phyloP scores from a whole-genome alignment of 2,329 filamentous ascomycete species.

The Drechslerella coelobrocha region DNA sequence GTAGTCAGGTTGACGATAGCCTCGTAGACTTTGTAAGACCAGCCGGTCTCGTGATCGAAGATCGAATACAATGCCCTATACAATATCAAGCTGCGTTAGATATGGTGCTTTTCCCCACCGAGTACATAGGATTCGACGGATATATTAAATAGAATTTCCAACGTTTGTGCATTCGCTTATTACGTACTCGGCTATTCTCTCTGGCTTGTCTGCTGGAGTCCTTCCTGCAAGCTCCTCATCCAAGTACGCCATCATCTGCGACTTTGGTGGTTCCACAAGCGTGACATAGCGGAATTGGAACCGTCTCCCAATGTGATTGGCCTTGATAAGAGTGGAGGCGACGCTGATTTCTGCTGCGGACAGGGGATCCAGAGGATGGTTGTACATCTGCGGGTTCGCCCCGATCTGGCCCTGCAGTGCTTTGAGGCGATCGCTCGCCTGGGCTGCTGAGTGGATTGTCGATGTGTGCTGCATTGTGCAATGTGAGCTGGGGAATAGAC shows the following conservation, averaged over 20 bases:
- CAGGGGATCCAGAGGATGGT: constrained; percentile 66
- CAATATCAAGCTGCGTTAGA: neutral
- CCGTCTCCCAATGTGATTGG: constrained; percentile 38
- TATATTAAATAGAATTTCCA: constrained; percentile 3
- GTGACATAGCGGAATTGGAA: constrained; percentile 68
- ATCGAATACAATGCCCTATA: constrained; percentile 28
- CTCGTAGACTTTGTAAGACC: constrained; percentile 64
- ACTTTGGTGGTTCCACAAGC: constrained; percentile 70
- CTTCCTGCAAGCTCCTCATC: constrained; percentile 67
- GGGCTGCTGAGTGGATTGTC: constrained; percentile 32
- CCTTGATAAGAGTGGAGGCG: constrained; percentile 62
- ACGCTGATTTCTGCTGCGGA: constrained; percentile 64
- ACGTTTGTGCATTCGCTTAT: too few relatives aligned
- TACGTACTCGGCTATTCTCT: constrained; percentile 65
- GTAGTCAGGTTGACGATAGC: constrained; percentile 63
- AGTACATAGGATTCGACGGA: too few relatives aligned
- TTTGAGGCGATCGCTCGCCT: constrained; percentile 47
- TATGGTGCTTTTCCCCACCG: too few relatives aligned
- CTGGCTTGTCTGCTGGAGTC: constrained; percentile 62
- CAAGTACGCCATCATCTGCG: constrained; percentile 66
- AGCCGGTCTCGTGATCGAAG: constrained; percentile 52
- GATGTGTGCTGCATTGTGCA: constrained; percentile 33
- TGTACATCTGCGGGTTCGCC: constrained; percentile 34
- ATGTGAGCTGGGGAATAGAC: neutral
- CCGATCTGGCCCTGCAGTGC: constrained; percentile 36